A percentile compares a stretch with the other conserved stretches of the same genome.
Conservation (phyloP, 2,329 filamentous ascomycete genomes). For the Colletotrichum phormii region DNA sequence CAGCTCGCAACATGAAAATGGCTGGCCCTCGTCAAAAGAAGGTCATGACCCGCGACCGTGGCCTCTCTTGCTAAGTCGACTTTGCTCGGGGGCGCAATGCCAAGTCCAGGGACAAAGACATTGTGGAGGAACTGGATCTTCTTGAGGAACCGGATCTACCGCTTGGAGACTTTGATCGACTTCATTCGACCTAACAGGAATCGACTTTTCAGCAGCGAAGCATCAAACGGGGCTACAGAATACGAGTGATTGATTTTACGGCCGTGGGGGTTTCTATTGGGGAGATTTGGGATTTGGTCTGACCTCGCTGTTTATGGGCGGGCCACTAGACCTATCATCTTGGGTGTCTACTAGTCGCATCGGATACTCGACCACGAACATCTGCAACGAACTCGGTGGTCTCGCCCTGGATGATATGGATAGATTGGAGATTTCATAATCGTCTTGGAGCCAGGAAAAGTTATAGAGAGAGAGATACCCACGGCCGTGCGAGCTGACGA, state of each 20-base stretch:
- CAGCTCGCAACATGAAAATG: constrained; percentile 20
- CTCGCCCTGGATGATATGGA: neutral
- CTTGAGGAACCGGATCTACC: neutral
- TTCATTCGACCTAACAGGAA: neutral
- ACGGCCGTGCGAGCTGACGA: neutral
- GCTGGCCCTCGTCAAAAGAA: constrained; percentile 26
- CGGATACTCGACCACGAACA: neutral
- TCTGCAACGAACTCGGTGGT: neutral
- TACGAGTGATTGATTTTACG: neutral
- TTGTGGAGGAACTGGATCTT: constrained; percentile 6
- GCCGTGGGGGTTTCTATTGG: neutral
- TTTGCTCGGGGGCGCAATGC: neutral
- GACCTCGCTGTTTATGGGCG: neutral
- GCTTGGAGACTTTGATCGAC: too few species aligned
- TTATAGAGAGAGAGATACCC: neutral
- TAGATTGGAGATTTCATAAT: neutral
- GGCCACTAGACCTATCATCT: neutral
- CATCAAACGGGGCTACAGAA: neutral
- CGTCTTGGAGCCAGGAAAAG: neutral
- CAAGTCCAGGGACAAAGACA: neutral
- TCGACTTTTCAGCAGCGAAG: neutral
- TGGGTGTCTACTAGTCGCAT: neutral
- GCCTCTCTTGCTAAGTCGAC: constrained; percentile 16
- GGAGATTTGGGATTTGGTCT: neutral
- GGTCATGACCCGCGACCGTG: constrained; percentile 26